These are phyloP conservation scores for Trichophyton schoenleinii DNA, from an alignment of 2,329 filamentous ascomycete species.

Conservation along the genomic window DNA sequence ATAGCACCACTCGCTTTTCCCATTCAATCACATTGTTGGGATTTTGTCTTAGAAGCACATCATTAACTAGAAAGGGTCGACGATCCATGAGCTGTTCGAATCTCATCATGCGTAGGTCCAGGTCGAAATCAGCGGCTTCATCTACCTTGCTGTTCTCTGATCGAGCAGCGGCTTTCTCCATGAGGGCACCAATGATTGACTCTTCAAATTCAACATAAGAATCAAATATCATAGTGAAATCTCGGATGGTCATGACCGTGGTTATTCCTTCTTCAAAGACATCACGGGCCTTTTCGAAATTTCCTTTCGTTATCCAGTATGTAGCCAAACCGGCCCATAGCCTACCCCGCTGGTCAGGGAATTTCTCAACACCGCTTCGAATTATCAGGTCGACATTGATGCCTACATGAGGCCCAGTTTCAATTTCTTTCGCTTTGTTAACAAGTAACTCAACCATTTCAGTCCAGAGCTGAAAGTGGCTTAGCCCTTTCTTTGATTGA, in stretches of 20 bases:
- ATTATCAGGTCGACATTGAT: conserved; percentile 90
- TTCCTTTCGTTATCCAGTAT: conserved; percentile 89
- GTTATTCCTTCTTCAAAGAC: conserved; percentile 93
- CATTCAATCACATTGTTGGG: conserved; percentile 93
- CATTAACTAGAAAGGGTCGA: conserved; percentile 87
- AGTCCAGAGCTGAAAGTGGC: conserved; percentile 91
- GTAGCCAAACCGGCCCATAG: conserved; percentile 90
- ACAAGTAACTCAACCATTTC: conserved; percentile 95
- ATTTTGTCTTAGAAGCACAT: conserved; percentile 88
- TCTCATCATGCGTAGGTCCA: conserved; percentile 93
- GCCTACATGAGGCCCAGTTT: conserved; percentile 65
- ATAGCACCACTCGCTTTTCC: conserved; percentile 91
- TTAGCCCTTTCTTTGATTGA: conserved; percentile 83
- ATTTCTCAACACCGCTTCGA: conserved; percentile 77
- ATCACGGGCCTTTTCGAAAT: conserved; percentile 84
- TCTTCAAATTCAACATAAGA: conserved; percentile 96
- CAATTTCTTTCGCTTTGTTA: conserved; percentile 73
- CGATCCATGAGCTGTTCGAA: conserved; percentile 98
- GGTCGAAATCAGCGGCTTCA: conserved; percentile 77
- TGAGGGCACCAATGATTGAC: conserved; percentile 78
- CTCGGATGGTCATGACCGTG: conserved; percentile 95
- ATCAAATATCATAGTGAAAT: conserved; percentile 94
- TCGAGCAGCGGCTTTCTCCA: conserved; percentile 71
- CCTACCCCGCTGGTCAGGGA: conserved; percentile 87
- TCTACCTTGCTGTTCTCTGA: conserved; percentile 68